A percentile compares a stretch with the other conserved stretches of the same genome.
phyloP scores from a whole-genome alignment of 164 flowering plant genomes.

The Vitis amurensis region DNA sequence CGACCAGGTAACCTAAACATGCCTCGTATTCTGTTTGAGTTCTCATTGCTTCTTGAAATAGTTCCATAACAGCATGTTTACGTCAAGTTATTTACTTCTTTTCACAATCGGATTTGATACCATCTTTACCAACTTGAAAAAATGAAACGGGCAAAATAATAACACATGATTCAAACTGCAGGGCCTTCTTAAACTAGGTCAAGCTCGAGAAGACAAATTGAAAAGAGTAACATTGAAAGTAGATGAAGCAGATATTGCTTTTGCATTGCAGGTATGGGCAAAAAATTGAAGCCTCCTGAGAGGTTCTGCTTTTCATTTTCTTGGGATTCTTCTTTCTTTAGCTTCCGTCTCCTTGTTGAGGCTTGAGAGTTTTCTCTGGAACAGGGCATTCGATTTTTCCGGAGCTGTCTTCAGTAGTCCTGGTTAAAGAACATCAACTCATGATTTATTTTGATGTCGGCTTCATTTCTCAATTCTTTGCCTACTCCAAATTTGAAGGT shows the following conservation, averaged over 20 bases:
- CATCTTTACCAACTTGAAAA: too few relatives aligned
- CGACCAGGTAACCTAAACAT: constrained; percentile 66
- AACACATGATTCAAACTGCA: constrained; percentile 28
- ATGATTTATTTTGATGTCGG: background rate
- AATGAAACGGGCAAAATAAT: background rate
- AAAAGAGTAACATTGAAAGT: constrained; percentile 66
- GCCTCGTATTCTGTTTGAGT: too few relatives aligned
- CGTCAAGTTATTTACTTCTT: too few relatives aligned
- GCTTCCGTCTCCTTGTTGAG: background rate
- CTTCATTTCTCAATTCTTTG: background rate
- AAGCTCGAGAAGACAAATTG: constrained; percentile 62
- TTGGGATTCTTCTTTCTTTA: background rate
- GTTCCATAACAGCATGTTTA: too few relatives aligned
- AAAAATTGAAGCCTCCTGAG: background rate
- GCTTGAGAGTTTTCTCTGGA: constrained; percentile 2
- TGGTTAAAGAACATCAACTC: background rate
- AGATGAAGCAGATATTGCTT: constrained; percentile 76
- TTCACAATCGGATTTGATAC: background rate
- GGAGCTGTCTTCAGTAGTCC: constrained; percentile 63
- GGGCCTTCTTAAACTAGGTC: constrained; percentile 85
- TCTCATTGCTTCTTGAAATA: too few relatives aligned
- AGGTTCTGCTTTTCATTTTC: background rate
- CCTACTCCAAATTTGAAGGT: background rate
- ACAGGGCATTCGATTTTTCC: constrained; percentile 85
- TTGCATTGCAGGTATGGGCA: constrained; percentile 75